Conservation (phyloP, 2,329 filamentous ascomycete genomes). For the Penicillium brevicompactum region DNA sequence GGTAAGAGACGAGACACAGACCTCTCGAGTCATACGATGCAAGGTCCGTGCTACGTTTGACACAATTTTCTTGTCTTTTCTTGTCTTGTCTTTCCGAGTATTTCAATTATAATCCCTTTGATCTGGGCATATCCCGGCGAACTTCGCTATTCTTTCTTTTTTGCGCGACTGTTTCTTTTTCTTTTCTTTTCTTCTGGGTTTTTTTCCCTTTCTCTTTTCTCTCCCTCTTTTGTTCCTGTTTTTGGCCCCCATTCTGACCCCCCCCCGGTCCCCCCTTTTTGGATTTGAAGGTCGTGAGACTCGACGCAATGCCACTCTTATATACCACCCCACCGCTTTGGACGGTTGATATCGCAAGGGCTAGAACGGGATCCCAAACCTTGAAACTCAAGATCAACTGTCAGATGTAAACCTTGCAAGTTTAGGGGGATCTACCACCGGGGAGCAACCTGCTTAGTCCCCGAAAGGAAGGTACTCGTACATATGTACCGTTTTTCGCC, state of each 20-base stretch:
- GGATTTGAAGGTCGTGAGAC: neutral
- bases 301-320: constrained; percentile 5
- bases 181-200: too few species aligned
- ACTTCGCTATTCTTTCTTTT: too few species aligned
- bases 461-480: constrained; percentile 11
- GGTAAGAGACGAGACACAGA: neutral
- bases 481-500: neutral
- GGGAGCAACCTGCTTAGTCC: constrained; percentile 16
- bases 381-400: neutral
- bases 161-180: too few species aligned
- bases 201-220: neutral
- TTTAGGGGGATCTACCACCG: constrained; percentile 3
- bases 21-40: constrained; percentile 3
- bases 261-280: neutral
- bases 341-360: constrained; percentile 16
- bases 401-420: neutral
- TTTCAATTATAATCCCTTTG: neutral
- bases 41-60: constrained; percentile 8
- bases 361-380: constrained; percentile 10
- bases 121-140: too few species aligned
- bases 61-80: neutral
- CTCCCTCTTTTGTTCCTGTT: neutral
- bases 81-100: neutral
- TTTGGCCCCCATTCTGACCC: too few species aligned
- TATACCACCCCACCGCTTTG: constrained; percentile 4